Evolutionary conservation across 2,329 filamentous ascomycete species (phyloP).

Genomic region (Botryotinia calthae): DNA sequence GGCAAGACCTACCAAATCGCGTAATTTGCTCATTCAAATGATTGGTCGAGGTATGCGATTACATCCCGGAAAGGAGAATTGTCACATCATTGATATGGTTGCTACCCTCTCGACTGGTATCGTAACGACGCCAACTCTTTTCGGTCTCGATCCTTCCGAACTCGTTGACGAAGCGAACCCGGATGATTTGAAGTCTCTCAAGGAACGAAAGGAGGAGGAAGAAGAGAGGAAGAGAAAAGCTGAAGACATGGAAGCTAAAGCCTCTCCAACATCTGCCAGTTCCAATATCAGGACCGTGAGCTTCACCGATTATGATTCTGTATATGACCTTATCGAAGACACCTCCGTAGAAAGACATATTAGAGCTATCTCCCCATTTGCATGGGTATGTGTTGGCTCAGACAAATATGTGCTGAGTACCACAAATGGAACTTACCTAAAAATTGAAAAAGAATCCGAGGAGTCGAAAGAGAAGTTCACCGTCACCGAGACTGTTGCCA

Average conservation of each 20-base stretch:
- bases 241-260: conserved; percentile 4
- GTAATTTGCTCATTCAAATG: conserved; percentile 96
- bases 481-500: conserved; percentile 41
- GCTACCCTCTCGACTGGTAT: conserved; percentile 80
- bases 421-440: conserved; percentile 59
- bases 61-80: conserved; percentile 76
- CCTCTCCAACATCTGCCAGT: background rate
- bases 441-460: conserved; percentile 43
- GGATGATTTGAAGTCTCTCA: conserved; percentile 57
- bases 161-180: conserved; percentile 66
- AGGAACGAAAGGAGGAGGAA: conserved; percentile 49
- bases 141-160: conserved; percentile 83
- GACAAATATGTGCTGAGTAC: conserved; percentile 70
- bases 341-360: conserved; percentile 76
- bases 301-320: conserved; percentile 87
- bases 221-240: conserved; percentile 29
- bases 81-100: conserved; percentile 96
- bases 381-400: conserved; percentile 79
- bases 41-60: conserved; percentile 91
- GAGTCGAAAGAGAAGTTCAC: conserved; percentile 25
- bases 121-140: conserved; percentile 85
- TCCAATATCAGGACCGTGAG: conserved; percentile 41
- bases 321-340: conserved; percentile 88
- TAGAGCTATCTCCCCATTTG: conserved; percentile 66
- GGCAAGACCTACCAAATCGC: conserved; percentile 82